Evolutionary conservation across 2,329 filamentous ascomycete species (phyloP), one percentile per base, ranked within the genome.

Genomic region (Pseudopyricularia cyperi): DNA sequence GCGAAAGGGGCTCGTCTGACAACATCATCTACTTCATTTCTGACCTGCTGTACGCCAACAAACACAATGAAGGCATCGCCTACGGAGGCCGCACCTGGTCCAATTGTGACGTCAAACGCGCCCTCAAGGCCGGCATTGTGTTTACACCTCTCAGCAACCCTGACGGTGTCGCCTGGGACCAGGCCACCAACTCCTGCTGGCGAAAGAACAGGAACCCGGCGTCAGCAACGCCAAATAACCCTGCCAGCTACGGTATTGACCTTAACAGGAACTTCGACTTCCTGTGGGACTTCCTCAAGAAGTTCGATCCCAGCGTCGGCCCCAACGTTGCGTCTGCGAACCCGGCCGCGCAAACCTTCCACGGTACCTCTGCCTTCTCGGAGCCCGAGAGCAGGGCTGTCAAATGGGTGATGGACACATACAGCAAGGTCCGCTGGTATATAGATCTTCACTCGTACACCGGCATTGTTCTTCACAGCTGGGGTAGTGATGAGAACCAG

Each of bases 251-350:
- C 26, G 75, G 74, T 17, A 65, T 78, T 32, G 76, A 79, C 56
- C 63, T 79, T 49, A 79, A 79, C 62, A 69, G 76, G 51, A 79
- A 79, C 65, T 78, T 78, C 57, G 74, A 79, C 60, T 75, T 77
- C 61, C 60, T 78, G 7, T 81, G 76, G 73, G 71, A 81, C 63
- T 75, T 71, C 57, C 64, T 59, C 32, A 64, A 64, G 52, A 62
- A 67, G 48, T 77, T 75, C 60, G 66, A 65, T 33, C 54, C 62
- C 0, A 58, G 56, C 6, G 73, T 71, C 30, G 61, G 66, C 30
- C 58, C 65, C 7, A 59, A 60, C 19, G 64, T 67, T 2, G 69
- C 71, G 22, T 74, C 71, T 26, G 74, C 76, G 0, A 60, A 57
- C 24, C 70, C 67, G 5, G 69, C 49, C 9, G 15, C 22, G 24